Base-by-base conservation (phyloP, 495 filamentous ascomycete genomes). In the Annulohypoxylon stygium region DNA sequence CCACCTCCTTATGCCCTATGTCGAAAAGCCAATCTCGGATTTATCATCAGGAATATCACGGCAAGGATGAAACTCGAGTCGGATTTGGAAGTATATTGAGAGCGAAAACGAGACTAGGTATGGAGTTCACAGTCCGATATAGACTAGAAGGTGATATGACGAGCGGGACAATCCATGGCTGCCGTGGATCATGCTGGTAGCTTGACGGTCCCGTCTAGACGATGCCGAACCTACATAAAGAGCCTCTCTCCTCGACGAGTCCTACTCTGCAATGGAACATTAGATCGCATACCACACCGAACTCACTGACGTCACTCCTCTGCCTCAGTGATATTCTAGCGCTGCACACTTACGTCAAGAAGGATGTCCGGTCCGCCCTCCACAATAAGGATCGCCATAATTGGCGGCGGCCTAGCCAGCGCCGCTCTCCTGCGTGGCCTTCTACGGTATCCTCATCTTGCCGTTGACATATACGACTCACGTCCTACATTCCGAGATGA, bases 351-450 rank as follows among this genome's bases (percentile, higher is more conserved):
- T 36, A 0, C 18, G 12, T 20, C 12, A 2, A 4, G 23, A 37
- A 18, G 48, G 36, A 78, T 78, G 76, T 68, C 61, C n/a, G 60
- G 45, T 37, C 71, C 73, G 9, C 63, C 68, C 30, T 75, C 71
- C 12, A 70, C 69, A 47, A 75, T 80, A 51, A 57, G 78, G 45
- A 69, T 82, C 37, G 80, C 80, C 47, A 82, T 82, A 55, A 75
- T 80, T 53, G 80, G 80, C 57, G 79, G 80, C 3, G 75, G 79
- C 0, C 45, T 82, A 10, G 80, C 76, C 34, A 74, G 78, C 4
- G 78, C 75, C 10, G 69, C 71, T 8, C 47, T 80, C 16, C 36
- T 75, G 3, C 74, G 75, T 30, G 79, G 76, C 14, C 75, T 82
- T 23, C 57, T 81, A 2, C 61, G 76, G 36, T 68, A 78, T 65